phyloP scores from a whole-genome alignment of 2,329 filamentous ascomycete genomes.

The Penicillium brevicompactum region DNA sequence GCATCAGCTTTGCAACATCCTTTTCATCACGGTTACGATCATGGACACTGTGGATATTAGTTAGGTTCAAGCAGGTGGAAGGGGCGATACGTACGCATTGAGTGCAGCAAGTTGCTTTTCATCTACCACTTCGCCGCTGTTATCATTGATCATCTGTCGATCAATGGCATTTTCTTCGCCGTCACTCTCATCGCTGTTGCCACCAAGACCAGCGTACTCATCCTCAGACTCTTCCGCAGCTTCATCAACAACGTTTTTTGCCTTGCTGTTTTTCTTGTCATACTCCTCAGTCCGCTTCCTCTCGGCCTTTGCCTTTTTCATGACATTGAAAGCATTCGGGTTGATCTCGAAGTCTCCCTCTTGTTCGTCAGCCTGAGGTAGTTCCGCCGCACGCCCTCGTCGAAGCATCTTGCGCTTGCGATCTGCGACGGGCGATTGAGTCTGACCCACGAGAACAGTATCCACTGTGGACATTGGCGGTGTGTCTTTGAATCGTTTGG shows the following conservation, averaged over 20 bases:
- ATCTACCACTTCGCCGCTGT: slow-evolving; percentile 73
- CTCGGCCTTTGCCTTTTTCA: slow-evolving; percentile 70
- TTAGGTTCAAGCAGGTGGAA: not conserved
- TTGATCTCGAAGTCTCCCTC: slow-evolving; percentile 40
- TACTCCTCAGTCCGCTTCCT: slow-evolving; percentile 61
- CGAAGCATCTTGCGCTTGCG: slow-evolving; percentile 60
- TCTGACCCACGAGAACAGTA: slow-evolving; percentile 61
- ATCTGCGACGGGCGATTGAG: slow-evolving; percentile 66
- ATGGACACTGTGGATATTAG: slow-evolving; percentile 62
- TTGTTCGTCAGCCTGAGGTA: slow-evolving; percentile 50
- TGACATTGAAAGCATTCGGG: slow-evolving; percentile 65
- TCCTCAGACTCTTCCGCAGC: slow-evolving; percentile 97
- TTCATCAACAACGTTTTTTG: slow-evolving; percentile 84
- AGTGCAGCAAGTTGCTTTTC: slow-evolving; percentile 81
- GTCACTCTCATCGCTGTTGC: slow-evolving; percentile 82
- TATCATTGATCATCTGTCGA: slow-evolving; percentile 88
- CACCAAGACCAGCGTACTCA: slow-evolving; percentile 92
- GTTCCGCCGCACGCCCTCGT: slow-evolving; percentile 46
- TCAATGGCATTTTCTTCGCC: slow-evolving; percentile 75
- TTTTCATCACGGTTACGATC: slow-evolving; percentile 81
- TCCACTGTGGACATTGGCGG: slow-evolving; percentile 69
- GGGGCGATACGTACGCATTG: slow-evolving; percentile 70
- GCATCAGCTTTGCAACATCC: slow-evolving; percentile 85
- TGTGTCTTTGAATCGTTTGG: slow-evolving; percentile 63
- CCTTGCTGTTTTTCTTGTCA: slow-evolving; percentile 83